phyloP scores from a whole-genome alignment of 495 filamentous ascomycete genomes.

The Tuber indicum region DNA sequence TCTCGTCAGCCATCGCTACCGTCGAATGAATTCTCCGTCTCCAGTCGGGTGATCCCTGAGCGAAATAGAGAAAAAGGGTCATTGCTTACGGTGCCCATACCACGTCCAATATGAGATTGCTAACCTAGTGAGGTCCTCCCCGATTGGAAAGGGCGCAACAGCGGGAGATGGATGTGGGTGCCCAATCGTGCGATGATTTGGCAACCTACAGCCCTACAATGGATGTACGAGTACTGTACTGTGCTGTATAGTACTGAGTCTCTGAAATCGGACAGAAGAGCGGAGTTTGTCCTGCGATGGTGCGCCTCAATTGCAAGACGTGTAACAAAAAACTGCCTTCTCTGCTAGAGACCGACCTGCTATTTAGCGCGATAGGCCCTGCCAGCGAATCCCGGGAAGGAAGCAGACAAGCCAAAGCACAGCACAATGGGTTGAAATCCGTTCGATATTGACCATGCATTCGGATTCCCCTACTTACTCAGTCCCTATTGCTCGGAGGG shows the following conservation, averaged over 20 bases:
- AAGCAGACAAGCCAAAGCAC: constrained; percentile 3
- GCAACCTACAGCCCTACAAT: constrained; percentile 39
- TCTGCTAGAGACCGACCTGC: constrained; percentile 22
- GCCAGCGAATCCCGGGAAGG: neutral
- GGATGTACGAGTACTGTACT: constrained; percentile 1
- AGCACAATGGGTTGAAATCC: neutral
- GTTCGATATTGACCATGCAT: neutral
- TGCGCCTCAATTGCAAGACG: constrained; percentile 30
- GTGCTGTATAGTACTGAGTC: constrained; percentile 17
- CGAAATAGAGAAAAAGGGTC: constrained; percentile 35
- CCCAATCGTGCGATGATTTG: constrained; percentile 28
- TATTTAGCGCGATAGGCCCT: neutral
- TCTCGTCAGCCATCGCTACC: constrained; percentile 39
- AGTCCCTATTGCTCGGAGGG: neutral
- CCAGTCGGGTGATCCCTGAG: constrained; percentile 40
- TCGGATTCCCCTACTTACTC: neutral
- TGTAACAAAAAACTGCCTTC: constrained; percentile 27
- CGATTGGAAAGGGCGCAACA: constrained; percentile 40
- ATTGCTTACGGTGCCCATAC: constrained; percentile 28
- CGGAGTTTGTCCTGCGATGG: constrained; percentile 38
- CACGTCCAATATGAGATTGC: constrained; percentile 30
- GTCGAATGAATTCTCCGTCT: constrained; percentile 40
- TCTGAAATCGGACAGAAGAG: constrained; percentile 32
- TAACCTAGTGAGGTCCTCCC: constrained; percentile 36
- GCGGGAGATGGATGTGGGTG: constrained; percentile 36